Conservation (phyloP, 106 monocot genomes). For the Dendrobium nobile region DNA sequence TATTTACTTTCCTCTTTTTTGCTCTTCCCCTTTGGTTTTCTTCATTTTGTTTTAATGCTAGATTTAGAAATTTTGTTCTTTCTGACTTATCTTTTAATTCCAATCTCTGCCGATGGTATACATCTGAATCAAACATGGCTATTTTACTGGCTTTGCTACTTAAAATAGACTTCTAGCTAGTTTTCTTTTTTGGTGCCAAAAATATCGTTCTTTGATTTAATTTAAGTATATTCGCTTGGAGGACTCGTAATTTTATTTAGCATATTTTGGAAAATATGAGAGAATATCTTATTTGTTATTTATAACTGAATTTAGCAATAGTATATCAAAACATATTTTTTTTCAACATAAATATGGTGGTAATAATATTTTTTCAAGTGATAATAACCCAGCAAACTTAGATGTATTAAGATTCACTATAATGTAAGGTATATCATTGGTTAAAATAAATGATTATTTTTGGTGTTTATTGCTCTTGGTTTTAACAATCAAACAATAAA, state of each 20-base stretch:
- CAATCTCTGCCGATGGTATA: too few relatives aligned
- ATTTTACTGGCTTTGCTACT: too few relatives aligned
- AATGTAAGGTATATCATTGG: neutral
- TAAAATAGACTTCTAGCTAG: too few relatives aligned
- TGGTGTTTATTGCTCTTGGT: neutral
- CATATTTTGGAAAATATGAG: neutral
- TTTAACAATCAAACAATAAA: neutral
- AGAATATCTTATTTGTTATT: neutral
- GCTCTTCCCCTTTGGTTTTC: too few relatives aligned
- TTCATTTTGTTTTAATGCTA: too few relatives aligned
- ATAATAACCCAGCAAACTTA: neutral
- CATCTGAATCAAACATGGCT: too few relatives aligned
- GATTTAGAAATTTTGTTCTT: too few relatives aligned
- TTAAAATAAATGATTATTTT: neutral
- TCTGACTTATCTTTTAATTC: too few relatives aligned
- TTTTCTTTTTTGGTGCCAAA: neutral
- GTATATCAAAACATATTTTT: neutral
- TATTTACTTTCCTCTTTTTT: too few relatives aligned
- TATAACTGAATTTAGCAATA: neutral
- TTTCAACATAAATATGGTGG: neutral
- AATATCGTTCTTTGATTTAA: neutral
- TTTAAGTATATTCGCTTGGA: neutral
- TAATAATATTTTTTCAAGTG: neutral
- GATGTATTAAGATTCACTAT: neutral
- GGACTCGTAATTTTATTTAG: neutral